A percentile compares a stretch with the other conserved stretches of the same genome.
Evolutionary conservation across 2,329 filamentous ascomycete species (phyloP).

Genomic region (Biscogniauxia sp.): DNA sequence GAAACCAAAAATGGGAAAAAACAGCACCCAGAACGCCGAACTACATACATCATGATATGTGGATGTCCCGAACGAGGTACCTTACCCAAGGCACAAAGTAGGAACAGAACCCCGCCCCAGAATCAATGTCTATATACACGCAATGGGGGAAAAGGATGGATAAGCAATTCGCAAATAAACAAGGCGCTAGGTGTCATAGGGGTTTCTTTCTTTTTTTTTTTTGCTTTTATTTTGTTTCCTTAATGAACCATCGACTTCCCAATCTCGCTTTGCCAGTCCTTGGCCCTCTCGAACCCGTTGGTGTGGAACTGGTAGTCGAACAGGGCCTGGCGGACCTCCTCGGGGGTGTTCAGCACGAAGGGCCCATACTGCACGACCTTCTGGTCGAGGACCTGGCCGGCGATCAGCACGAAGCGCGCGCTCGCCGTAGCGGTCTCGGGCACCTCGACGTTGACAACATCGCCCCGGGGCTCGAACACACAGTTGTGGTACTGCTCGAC

Average conservation of each 20-base stretch:
- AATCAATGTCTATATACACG: not conserved
- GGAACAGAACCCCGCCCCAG: not conserved
- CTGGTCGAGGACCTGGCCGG: slow-evolving; percentile 67
- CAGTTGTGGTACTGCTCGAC: slow-evolving; percentile 81
- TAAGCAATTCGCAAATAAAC: no score
- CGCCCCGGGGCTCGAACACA: slow-evolving; percentile 78
- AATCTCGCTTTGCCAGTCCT: slow-evolving; percentile 65
- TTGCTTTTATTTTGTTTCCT: no score
- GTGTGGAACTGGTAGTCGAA: slow-evolving; percentile 61
- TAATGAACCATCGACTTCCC: slow-evolving; percentile 32
- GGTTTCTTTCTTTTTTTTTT: no score
- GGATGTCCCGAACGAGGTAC: not conserved
- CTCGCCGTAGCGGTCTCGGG: slow-evolving; percentile 56
- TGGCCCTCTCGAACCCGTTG: slow-evolving; percentile 69
- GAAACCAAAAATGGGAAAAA: not conserved
- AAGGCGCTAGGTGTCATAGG: no score
- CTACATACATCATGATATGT: not conserved
- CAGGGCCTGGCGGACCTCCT: slow-evolving; percentile 65
- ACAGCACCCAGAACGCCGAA: not conserved
- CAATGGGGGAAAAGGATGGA: no score
- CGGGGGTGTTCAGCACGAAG: slow-evolving; percentile 62
- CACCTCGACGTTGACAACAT: slow-evolving; percentile 70
- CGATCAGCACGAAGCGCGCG: slow-evolving; percentile 60
- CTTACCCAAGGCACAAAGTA: not conserved
- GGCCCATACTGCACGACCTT: slow-evolving; percentile 70